Base-by-base conservation (phyloP, 495 filamentous ascomycete genomes). In the Annulohypoxylon moriforme region DNA sequence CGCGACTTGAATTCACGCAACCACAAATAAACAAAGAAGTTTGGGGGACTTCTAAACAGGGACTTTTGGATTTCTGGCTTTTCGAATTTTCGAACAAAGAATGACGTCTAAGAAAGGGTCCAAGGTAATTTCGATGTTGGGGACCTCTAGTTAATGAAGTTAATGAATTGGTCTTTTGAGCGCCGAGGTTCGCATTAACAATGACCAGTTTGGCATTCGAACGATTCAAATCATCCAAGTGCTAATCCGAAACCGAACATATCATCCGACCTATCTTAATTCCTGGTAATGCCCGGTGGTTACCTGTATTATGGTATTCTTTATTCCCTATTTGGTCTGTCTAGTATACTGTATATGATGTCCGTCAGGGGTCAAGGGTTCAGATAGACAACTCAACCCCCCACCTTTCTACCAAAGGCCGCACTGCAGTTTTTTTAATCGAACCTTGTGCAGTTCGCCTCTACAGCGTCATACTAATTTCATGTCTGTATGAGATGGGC, bases 351-450 rank as follows among this genome's bases (percentile, higher is more conserved):
- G 61, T 55, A 52, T 29, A 55, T 29, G 27, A 47, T 56, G 34
- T 52, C 11, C 36, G 25, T 44, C 22, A 29, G 27, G 27, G 46
- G 60, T 66, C 70, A 73, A 49, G 70, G 65, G 56, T 69, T 69
- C 70, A 65, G 70, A 73, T 68, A 66, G 65, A 61, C 70, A 52
- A 27, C 53, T 62, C 40, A 42, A 52, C 20, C 38, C 61, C 69
- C 59, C 60, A 60, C 38, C 49, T 52, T 64, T 40, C 29, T 56
- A 10, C 42, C 40, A 47, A 42, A 56, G 57, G 20, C 70, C 52
- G 31, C 56, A 62, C 63, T 50, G 36, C 68, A 40, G 64, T 44
- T 68, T 68, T 68, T 68, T 46, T 18, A 60, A 47, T 68, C 64
- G 58, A 59, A 57, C 27, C 33, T 59, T 10, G 52, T 52, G 64